Evolutionary conservation across 1,139 yeast genomes (phyloP), one percentile per base, ranked within the genome.

Genomic region (Debaryomyces sp.): DNA sequence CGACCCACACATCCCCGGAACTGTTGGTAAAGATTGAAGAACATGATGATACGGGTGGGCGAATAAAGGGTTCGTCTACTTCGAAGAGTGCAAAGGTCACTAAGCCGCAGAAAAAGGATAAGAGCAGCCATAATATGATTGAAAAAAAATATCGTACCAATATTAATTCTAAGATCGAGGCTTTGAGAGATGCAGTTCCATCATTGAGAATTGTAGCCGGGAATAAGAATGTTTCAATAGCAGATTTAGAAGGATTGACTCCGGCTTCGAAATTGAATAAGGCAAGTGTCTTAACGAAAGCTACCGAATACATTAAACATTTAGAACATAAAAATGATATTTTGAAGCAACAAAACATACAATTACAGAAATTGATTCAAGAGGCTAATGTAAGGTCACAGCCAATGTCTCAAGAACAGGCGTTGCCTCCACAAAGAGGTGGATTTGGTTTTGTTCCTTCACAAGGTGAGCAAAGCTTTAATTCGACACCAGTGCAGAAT

Each of bases 231-330:
- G 64, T 72, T 24, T 62, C 70, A 12, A 55, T 74, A 36, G 72
- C 75, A 8, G 87, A 85, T 53, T 71, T 91, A 53, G 97, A 90
- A 59, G 97, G 97, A 1, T 76, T 91, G 50, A 79, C 85, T n/a
- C 97, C 97, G 0, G 96, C 97, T 3, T 74, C 82, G 46, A 90
- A 89, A 62, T 76, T 91, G 56, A 91, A 90, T 69, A 92, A 92
- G 66, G 97, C 97, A 6, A 86, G 90, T 44, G 91, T 92, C 26
- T 76, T 92, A 54, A 81, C 90, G 44, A 89, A 91, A 63, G 96
- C 97, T 5, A 88, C 95, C 2, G 97, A 91, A 66, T 92, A 91
- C 62, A 91, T 92, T 58, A 78, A 81, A 57, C 96, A 91, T 67
- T 75, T 92, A 62, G 96, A 91, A 61, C 67, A 70, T 47, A 87